A percentile compares a stretch with the other conserved stretches of the same genome.
Evolutionary conservation across 495 filamentous ascomycete genomes (phyloP).

Genomic region (Daldinia grandis): DNA sequence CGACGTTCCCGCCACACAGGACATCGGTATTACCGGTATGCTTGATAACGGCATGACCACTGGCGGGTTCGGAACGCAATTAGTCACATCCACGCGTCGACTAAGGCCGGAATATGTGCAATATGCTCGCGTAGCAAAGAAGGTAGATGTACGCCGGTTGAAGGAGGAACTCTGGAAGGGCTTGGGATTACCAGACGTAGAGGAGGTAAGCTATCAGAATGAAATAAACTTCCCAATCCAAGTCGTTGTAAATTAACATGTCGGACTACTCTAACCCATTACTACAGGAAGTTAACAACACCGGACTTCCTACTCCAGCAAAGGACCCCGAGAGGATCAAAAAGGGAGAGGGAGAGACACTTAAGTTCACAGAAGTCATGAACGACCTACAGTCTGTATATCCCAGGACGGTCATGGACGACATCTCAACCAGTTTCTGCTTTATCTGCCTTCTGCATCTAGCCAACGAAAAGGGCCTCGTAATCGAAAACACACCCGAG

Average conservation of each 20-base stretch:
- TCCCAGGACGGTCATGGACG: constrained; percentile 79
- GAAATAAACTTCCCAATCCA: background rate
- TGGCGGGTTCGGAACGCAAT: constrained; percentile 84
- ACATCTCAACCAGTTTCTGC: constrained; percentile 96
- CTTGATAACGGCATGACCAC: constrained; percentile 59
- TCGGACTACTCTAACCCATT: constrained; percentile 4
- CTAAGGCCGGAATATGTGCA: constrained; percentile 93
- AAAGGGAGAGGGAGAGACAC: constrained; percentile 50
- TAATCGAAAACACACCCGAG: constrained; percentile 66
- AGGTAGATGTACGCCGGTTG: constrained; percentile 93
- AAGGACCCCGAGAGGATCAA: constrained; percentile 31
- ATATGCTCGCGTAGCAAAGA: constrained; percentile 95
- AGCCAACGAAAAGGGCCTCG: constrained; percentile 95
- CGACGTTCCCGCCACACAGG: constrained; percentile 58
- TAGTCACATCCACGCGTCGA: constrained; percentile 88
- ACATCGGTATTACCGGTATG: constrained; percentile 57
- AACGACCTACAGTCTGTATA: constrained; percentile 88
- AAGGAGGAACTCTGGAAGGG: constrained; percentile 98
- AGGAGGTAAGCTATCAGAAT: constrained; percentile 49
- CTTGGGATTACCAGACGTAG: constrained; percentile 68
- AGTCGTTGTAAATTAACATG: background rate
- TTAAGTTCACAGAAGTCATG: constrained; percentile 92
- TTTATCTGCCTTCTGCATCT: constrained; percentile 97
- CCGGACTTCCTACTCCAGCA: constrained; percentile 46
- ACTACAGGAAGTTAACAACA: constrained; percentile 41